These are phyloP conservation scores for Geoglossum glabrum DNA, from an alignment of 495 filamentous ascomycete species.

Conservation along the genomic window DNA sequence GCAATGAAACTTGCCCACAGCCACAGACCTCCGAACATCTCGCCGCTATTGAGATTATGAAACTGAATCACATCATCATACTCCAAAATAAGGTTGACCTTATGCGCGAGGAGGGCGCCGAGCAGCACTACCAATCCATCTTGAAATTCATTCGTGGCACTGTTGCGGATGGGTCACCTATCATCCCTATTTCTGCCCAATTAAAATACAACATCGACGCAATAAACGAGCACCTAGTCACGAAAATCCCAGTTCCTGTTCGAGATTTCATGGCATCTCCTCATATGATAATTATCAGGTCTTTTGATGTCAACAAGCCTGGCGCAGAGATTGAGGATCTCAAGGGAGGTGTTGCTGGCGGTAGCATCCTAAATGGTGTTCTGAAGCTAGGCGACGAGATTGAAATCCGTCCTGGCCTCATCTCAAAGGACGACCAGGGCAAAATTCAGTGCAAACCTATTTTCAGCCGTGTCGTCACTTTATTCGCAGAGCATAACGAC, in stretches of 20 bases:
- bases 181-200: constrained; percentile 96
- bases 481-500: constrained; percentile 96
- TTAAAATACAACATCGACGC: constrained; percentile 99
- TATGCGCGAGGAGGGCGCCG: constrained; percentile 81
- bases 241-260: constrained; percentile 75
- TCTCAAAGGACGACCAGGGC: constrained; percentile 80
- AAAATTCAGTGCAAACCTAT: constrained; percentile 91
- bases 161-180: constrained; percentile 83
- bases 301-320: constrained; percentile 98
- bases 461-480: constrained; percentile 78
- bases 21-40: constrained; percentile 98
- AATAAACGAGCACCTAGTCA: constrained; percentile 82
- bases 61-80: constrained; percentile 94
- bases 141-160: constrained; percentile 95
- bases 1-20: constrained; percentile 96
- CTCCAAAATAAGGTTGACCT: constrained; percentile 98
- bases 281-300: constrained; percentile 97
- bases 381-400: constrained; percentile 94
- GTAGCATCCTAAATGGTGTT: constrained; percentile 86
- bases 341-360: constrained; percentile 96
- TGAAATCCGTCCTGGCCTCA: constrained; percentile 91
- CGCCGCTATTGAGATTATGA: constrained; percentile 98
- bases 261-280: constrained; percentile 79
- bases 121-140: constrained; percentile 86
- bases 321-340: constrained; percentile 98